These are phyloP conservation scores for Poterioochromonas sp. DNA, from an alignment of 352 stramenopile species.

Conservation along the genomic window DNA sequence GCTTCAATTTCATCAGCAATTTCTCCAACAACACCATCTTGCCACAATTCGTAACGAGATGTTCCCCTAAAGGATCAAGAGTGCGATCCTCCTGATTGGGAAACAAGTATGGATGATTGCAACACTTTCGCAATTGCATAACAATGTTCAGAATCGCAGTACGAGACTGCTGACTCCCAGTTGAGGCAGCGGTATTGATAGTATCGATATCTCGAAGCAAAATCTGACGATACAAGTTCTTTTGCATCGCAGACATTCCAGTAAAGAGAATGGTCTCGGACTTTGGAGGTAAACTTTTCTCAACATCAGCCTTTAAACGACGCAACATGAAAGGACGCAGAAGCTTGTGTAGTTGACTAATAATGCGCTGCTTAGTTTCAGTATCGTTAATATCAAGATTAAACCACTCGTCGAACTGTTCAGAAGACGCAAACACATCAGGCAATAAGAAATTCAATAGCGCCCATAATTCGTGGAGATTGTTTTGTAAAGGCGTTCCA, in stretches of 20 bases:
- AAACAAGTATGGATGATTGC: conserved; percentile 98
- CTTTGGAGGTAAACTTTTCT: conserved; percentile 91
- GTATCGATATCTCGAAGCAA: conserved; percentile 82
- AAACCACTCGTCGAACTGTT: conserved; percentile 97
- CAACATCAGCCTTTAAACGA: conserved; percentile 94
- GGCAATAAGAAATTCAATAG: conserved; percentile 98
- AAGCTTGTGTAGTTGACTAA: conserved; percentile 81
- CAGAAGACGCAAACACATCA: conserved; percentile 86
- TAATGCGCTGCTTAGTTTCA: conserved; percentile 66
- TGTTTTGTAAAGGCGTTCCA: conserved; percentile 90
- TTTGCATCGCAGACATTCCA: conserved; percentile 92
- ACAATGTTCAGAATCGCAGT: conserved; percentile 91
- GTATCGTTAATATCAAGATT: conserved; percentile 78
- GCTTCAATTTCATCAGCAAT: conserved; percentile 85
- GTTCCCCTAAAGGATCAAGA: conserved; percentile 84
- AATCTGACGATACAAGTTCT: conserved; percentile 89
- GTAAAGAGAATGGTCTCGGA: conserved; percentile 97
- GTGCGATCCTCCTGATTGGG: conserved; percentile 87
- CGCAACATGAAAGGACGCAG: conserved; percentile 94
- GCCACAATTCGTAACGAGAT: conserved; percentile 90
- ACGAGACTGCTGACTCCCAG: conserved; percentile 26
- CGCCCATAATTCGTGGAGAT: conserved; percentile 98
- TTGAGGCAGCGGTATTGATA: conserved; percentile 24
- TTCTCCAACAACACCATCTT: conserved; percentile 98
- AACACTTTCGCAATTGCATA: conserved; percentile 97